Evolutionary conservation across 306 rosid species (phyloP).

Genomic region (Alnus rubra): DNA sequence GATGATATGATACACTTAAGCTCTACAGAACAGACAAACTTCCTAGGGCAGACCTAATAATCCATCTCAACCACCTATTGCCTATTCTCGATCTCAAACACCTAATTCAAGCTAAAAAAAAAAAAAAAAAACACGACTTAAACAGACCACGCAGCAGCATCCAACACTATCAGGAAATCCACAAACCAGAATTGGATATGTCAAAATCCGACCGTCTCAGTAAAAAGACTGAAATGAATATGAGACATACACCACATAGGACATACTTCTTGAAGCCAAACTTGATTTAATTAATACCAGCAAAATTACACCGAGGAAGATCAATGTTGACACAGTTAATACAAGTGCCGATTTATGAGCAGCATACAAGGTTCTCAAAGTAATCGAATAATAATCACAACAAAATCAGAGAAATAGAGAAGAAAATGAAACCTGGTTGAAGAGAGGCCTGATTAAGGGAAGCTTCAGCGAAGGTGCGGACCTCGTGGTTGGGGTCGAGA

Average conservation of each 20-base stretch:
- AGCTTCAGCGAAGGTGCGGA: constrained; percentile 84
- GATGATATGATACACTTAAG: not conserved
- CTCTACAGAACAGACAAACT: not conserved
- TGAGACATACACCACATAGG: not conserved
- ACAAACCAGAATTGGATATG: not conserved
- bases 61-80: not conserved
- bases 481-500: constrained; percentile 86
- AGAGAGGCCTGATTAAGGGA: constrained; percentile 90
- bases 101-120: not conserved
- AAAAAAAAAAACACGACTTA: not conserved
- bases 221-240: not conserved
- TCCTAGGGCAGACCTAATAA: not conserved
- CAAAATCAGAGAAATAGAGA: not conserved
- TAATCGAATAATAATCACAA: not conserved
- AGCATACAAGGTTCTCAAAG: not conserved
- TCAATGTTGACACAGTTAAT: not conserved
- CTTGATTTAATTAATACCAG: not conserved
- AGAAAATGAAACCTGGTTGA: constrained; percentile 65
- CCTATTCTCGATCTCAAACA: not conserved
- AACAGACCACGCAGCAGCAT: not conserved
- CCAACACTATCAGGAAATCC: not conserved
- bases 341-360: not conserved
- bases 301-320: not conserved
- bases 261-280: not conserved
- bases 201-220: not conserved